Conservation (phyloP, 1,284 basidiomycete genomes). For the Neotropicomus parvogracilis region DNA sequence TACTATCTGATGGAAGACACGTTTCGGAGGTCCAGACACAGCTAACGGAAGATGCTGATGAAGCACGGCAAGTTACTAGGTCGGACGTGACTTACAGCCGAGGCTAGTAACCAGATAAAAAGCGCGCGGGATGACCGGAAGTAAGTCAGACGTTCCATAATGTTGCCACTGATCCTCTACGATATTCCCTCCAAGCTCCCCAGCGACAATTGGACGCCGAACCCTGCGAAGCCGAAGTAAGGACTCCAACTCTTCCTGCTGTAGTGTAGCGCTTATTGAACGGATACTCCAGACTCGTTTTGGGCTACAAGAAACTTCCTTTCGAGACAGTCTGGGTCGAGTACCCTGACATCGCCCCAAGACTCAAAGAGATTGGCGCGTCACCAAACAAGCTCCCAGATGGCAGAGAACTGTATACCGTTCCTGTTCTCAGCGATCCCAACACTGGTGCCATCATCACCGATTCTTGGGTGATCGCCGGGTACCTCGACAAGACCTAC, state of each 20-base stretch:
- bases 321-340: constrained; percentile 32
- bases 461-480: constrained; percentile 39
- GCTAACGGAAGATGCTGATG: constrained; percentile 7
- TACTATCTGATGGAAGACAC: too few species aligned
- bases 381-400: constrained; percentile 15
- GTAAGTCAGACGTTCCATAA: not conserved
- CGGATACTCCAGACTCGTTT: constrained; percentile 17
- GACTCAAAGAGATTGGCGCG: constrained; percentile 29
- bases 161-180: constrained; percentile 27
- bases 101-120: constrained; percentile 3
- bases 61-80: constrained; percentile 2
- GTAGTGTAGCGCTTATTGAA: not conserved
- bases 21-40: not conserved
- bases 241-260: not conserved
- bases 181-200: constrained; percentile 29
- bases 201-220: constrained; percentile 21
- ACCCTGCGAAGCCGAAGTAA: constrained; percentile 25
- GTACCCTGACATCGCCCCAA: constrained; percentile 28
- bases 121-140: not conserved
- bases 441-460: constrained; percentile 33
- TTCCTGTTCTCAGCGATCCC: constrained; percentile 35
- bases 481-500: constrained; percentile 45
- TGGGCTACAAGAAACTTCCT: constrained; percentile 33
- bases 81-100: not conserved
- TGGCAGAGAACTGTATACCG: constrained; percentile 25